Conservation (phyloP, 2,329 filamentous ascomycete species). For the Exophiala aquamarina region DNA sequence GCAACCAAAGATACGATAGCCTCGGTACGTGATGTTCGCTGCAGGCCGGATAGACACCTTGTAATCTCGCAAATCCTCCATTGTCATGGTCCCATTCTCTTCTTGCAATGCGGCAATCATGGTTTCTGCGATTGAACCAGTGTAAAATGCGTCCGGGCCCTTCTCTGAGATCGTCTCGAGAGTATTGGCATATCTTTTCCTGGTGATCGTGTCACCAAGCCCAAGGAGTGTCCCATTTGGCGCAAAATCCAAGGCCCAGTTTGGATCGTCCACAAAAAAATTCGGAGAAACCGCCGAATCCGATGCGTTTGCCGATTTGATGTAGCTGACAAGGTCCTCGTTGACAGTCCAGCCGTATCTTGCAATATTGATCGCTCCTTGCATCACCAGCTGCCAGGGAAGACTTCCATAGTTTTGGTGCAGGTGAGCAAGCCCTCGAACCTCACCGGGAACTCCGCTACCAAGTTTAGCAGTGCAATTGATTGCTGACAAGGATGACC, state of each 20-base stretch:
- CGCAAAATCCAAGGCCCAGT: slow-evolving; percentile 86
- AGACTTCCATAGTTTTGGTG: slow-evolving; percentile 63
- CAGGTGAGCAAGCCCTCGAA: slow-evolving; percentile 76
- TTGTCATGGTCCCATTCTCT: slow-evolving; percentile 79
- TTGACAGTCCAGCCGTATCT: slow-evolving; percentile 72
- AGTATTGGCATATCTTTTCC: slow-evolving; percentile 77
- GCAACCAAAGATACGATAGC: slow-evolving; percentile 67
- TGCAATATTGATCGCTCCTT: slow-evolving; percentile 73
- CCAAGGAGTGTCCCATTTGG: slow-evolving; percentile 72
- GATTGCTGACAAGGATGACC: slow-evolving; percentile 9
- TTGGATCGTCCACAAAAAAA: slow-evolving; percentile 72
- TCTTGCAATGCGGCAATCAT: slow-evolving; percentile 69
- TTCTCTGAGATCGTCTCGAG: slow-evolving; percentile 73
- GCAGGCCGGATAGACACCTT: slow-evolving; percentile 63
- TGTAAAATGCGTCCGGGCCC: slow-evolving; percentile 74
- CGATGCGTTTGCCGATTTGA: slow-evolving; percentile 53
- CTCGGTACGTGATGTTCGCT: slow-evolving; percentile 65
- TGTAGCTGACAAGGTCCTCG: slow-evolving; percentile 72
- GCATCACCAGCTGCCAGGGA: slow-evolving; percentile 70
- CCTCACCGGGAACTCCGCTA: slow-evolving; percentile 58
- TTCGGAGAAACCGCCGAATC: slow-evolving; percentile 45
- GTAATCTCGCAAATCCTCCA: slow-evolving; percentile 76
- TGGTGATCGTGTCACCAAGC: slow-evolving; percentile 74
- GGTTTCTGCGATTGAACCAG: slow-evolving; percentile 68
- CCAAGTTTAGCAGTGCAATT: slow-evolving; percentile 7